Conservation (phyloP, 306 rosid species). For the Cucurbita maxima region DNA sequence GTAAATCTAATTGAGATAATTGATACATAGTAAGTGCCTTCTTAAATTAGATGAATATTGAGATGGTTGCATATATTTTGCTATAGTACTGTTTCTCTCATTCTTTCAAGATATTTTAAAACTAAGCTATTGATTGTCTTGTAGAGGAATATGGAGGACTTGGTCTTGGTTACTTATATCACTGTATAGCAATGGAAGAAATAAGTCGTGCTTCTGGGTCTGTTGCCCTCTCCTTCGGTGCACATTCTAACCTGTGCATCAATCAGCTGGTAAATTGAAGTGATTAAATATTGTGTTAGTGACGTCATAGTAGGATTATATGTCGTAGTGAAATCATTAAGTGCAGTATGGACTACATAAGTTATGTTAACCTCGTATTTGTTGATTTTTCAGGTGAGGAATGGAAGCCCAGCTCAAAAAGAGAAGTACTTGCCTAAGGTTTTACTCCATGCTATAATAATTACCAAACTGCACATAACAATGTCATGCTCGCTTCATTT, state of each 20-base stretch:
- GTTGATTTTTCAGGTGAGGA: conserved; percentile 51
- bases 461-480: neutral
- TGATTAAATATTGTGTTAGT: neutral
- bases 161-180: conserved; percentile 91
- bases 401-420: conserved; percentile 65
- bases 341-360: neutral
- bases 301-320: neutral
- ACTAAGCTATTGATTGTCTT: conserved; percentile 13
- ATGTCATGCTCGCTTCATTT: neutral
- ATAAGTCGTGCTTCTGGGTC: conserved; percentile 90
- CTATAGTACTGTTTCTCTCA: neutral
- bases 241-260: conserved; percentile 88
- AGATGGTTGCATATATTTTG: neutral
- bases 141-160: conserved; percentile 96
- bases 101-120: neutral
- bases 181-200: conserved; percentile 94
- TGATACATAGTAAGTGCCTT: neutral
- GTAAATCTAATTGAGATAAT: neutral
- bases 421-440: conserved; percentile 87
- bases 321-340: neutral
- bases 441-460: conserved; percentile 4
- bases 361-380: neutral
- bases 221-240: conserved; percentile 92
- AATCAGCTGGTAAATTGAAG: conserved; percentile 71
- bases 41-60: neutral